Evolutionary conservation across 2,329 filamentous ascomycete species (phyloP).

Genomic region (Pestalotiopsis sp.): DNA sequence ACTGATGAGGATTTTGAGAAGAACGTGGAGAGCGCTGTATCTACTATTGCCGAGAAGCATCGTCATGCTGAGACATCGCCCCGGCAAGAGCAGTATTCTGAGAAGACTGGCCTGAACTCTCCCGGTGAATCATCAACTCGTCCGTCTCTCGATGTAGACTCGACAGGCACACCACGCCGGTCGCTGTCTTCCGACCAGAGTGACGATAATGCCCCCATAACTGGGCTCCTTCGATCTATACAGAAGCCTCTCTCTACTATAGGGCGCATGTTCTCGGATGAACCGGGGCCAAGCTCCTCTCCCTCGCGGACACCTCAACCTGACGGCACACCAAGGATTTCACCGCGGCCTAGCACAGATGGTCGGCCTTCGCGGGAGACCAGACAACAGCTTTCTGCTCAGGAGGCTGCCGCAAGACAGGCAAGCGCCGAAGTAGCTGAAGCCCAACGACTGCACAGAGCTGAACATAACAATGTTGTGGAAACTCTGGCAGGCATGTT

Average conservation of each 20-base stretch:
- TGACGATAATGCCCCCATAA: conserved; percentile 79
- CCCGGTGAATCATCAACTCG: conserved; percentile 53
- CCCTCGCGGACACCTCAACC: conserved; percentile 36
- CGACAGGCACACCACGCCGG: conserved; percentile 46
- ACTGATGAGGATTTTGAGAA: conserved; percentile 93
- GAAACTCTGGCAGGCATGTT: conserved; percentile 97
- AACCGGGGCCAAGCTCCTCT: conserved; percentile 45
- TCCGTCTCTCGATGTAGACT: conserved; percentile 44
- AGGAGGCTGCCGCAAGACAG: conserved; percentile 87
- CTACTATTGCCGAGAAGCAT: conserved; percentile 91
- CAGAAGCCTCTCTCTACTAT: conserved; percentile 90
- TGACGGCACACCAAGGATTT: conserved; percentile 36
- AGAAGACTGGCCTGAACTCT: conserved; percentile 40
- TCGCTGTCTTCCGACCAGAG: conserved; percentile 58
- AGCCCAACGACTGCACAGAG: conserved; percentile 77
- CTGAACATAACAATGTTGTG: conserved; percentile 88
- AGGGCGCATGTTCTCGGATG: conserved; percentile 88
- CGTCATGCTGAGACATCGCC: conserved; percentile 50
- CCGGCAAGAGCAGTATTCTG: conserved; percentile 44
- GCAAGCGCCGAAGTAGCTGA: conserved; percentile 89
- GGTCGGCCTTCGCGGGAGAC: conserved; percentile 34
- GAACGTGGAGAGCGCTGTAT: conserved; percentile 96
- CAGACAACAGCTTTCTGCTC: conserved; percentile 63
- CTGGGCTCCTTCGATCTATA: conserved; percentile 84
- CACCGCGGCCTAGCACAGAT: conserved; percentile 35